phyloP scores from a whole-genome alignment of 495 filamentous ascomycete species.

The Melanomma pulvis-pyrius region DNA sequence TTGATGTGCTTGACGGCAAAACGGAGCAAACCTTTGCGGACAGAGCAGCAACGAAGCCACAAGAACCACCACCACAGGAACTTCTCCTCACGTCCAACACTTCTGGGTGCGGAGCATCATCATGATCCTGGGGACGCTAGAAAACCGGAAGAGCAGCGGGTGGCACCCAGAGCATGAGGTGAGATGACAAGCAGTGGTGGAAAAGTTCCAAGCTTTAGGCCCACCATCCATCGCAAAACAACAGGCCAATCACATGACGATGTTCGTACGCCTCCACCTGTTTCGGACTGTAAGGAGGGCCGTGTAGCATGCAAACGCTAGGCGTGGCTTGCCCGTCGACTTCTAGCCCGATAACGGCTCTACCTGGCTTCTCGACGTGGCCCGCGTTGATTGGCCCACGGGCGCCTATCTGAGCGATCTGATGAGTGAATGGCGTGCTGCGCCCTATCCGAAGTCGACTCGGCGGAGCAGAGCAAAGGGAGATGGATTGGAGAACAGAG shows the following conservation, averaged over 20 bases:
- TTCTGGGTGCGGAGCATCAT: neutral
- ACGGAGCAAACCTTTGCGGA: slow-evolving; percentile 15
- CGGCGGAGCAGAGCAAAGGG: neutral
- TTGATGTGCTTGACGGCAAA: slow-evolving; percentile 23
- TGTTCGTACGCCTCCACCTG: neutral
- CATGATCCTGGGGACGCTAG: neutral
- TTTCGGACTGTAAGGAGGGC: slow-evolving; percentile 38
- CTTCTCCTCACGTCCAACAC: neutral
- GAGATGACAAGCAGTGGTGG: slow-evolving; percentile 31
- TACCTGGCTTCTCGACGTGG: slow-evolving; percentile 32
- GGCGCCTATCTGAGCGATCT: slow-evolving; percentile 31
- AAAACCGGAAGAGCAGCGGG: slow-evolving; percentile 26
- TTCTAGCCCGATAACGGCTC: slow-evolving; percentile 38
- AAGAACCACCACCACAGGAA: neutral
- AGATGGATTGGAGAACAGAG: neutral
- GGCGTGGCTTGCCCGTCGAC: slow-evolving; percentile 23
- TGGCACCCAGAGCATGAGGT: slow-evolving; percentile 22
- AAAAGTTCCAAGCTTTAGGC: slow-evolving; percentile 14
- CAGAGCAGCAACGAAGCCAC: neutral
- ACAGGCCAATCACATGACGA: slow-evolving; percentile 16
- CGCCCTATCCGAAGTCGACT: slow-evolving; percentile 12
- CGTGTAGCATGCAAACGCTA: slow-evolving; percentile 36
- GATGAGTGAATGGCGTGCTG: slow-evolving; percentile 7
- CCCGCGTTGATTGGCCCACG: slow-evolving; percentile 31
- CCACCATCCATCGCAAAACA: slow-evolving; percentile 8